Percentiles rank a stretch among this genome's conserved stretches.
phyloP scores from a whole-genome alignment of 2,329 filamentous ascomycete species.

The Aspergillus alliaceus region DNA sequence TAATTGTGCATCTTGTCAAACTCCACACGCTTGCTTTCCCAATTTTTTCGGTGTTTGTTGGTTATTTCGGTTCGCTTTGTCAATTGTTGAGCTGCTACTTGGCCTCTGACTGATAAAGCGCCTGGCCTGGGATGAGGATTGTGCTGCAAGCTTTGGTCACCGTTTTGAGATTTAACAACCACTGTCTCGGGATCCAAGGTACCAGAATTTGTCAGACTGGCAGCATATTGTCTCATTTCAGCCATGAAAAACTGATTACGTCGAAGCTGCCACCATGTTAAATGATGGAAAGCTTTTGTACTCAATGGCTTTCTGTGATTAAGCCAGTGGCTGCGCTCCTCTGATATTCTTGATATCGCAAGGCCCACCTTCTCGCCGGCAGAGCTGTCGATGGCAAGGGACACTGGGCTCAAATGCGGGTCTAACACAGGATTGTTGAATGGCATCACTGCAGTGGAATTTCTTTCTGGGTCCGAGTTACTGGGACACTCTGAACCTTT shows the following conservation, averaged over 20 bases:
- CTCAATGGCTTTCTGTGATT: slow-evolving; percentile 30
- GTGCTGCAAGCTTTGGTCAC: not conserved
- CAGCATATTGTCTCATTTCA: slow-evolving; percentile 68
- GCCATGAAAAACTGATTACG: slow-evolving; percentile 66
- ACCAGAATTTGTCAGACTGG: slow-evolving; percentile 59
- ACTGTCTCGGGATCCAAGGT: slow-evolving; percentile 5
- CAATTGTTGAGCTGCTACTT: not conserved
- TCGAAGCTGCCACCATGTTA: slow-evolving; percentile 21
- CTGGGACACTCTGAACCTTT: not conserved
- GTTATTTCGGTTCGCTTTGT: not conserved
- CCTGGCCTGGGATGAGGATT: not conserved
- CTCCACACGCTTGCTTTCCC: not conserved
- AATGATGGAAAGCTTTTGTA: slow-evolving; percentile 18
- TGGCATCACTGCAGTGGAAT: slow-evolving; percentile 14
- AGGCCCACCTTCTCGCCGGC: slow-evolving; percentile 3
- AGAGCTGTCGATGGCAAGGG: slow-evolving; percentile 16
- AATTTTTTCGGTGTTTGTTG: not conserved
- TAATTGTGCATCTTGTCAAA: not conserved
- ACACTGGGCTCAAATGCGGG: slow-evolving; percentile 25
- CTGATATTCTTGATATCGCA: slow-evolving; percentile 23
- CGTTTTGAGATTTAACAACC: not conserved
- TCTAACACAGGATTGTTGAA: slow-evolving; percentile 31
- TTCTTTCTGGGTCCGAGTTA: not conserved
- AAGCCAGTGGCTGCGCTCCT: slow-evolving; percentile 36
- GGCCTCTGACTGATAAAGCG: not conserved